A percentile compares a stretch with the other conserved stretches of the same genome.
phyloP scores from a whole-genome alignment of 2,329 filamentous ascomycete genomes.

The Dactylellina cionopaga region DNA sequence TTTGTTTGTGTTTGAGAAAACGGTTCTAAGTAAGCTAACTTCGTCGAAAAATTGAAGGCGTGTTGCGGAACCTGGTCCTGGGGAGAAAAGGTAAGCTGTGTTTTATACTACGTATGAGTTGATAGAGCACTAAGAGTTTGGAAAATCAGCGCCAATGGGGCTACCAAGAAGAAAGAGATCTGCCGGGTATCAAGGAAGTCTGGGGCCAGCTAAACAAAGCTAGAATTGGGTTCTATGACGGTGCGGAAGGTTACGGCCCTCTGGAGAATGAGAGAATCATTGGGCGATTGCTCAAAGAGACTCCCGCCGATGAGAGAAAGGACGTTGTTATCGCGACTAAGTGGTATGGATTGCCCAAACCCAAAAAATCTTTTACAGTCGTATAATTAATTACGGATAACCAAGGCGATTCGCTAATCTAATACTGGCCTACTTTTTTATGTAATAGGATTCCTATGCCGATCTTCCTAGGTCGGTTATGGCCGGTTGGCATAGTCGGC shows the following conservation, averaged over 20 bases:
- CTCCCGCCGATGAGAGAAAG: constrained; percentile 57
- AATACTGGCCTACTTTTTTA: neutral
- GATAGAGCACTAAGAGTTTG: neutral
- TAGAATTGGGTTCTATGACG: constrained; percentile 63
- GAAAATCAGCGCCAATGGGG: constrained; percentile 21
- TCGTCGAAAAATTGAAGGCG: neutral
- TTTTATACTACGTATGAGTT: neutral
- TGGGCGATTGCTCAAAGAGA: constrained; percentile 60
- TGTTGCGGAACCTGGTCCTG: constrained; percentile 46
- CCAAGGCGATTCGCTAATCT: neutral
- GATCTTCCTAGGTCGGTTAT: constrained; percentile 60
- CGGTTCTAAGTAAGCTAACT: neutral
- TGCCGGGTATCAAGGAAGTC: constrained; percentile 57
- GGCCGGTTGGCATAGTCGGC: constrained; percentile 59
- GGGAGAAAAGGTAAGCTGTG: constrained; percentile 29
- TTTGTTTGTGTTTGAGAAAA: neutral
- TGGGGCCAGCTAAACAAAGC: constrained; percentile 60
- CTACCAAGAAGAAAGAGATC: constrained; percentile 33
- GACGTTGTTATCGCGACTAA: constrained; percentile 45
- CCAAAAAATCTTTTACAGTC: neutral
- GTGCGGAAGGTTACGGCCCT: constrained; percentile 62
- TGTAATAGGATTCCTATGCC: constrained; percentile 62
- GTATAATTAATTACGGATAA: neutral
- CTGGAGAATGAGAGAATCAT: constrained; percentile 63
- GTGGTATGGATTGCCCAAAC: constrained; percentile 37